phyloP scores from a whole-genome alignment of 257 asterid species.

The Ocimum tenuiflorum region DNA sequence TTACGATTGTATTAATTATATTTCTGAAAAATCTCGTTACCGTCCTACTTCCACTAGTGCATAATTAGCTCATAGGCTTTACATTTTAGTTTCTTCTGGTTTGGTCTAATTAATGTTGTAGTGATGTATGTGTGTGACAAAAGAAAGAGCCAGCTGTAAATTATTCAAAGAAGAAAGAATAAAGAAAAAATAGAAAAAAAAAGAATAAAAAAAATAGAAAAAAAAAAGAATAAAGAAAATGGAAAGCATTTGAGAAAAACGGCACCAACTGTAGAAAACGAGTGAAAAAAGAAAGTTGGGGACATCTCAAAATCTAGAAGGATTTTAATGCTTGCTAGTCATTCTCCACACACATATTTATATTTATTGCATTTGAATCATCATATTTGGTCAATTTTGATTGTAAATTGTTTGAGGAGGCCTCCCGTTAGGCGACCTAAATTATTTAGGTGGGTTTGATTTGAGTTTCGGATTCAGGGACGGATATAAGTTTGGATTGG shows the following conservation, averaged over 20 bases:
- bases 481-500: too few relatives aligned
- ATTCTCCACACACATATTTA: too few relatives aligned
- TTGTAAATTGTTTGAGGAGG: too few relatives aligned
- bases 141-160: constrained; percentile 2
- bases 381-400: too few relatives aligned
- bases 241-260: not conserved
- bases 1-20: too few relatives aligned
- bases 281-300: not conserved
- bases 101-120: not conserved
- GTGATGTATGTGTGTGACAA: not conserved
- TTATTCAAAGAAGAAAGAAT: constrained; percentile 3
- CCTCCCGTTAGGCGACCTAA: too few relatives aligned
- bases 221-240: not conserved
- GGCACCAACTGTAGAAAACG: not conserved
- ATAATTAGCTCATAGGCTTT: not conserved
- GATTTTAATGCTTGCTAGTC: not conserved
- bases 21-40: not conserved
- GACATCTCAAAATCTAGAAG: not conserved
- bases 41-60: too few relatives aligned
- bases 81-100: not conserved
- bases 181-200: not conserved
- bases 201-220: not conserved
- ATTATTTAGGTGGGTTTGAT: too few relatives aligned
- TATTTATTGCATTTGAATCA: too few relatives aligned
- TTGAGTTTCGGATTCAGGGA: too few relatives aligned